Evolutionary conservation across 768 basidiomycete genomes (phyloP).

Genomic region (Coprinopsis cinerea): DNA sequence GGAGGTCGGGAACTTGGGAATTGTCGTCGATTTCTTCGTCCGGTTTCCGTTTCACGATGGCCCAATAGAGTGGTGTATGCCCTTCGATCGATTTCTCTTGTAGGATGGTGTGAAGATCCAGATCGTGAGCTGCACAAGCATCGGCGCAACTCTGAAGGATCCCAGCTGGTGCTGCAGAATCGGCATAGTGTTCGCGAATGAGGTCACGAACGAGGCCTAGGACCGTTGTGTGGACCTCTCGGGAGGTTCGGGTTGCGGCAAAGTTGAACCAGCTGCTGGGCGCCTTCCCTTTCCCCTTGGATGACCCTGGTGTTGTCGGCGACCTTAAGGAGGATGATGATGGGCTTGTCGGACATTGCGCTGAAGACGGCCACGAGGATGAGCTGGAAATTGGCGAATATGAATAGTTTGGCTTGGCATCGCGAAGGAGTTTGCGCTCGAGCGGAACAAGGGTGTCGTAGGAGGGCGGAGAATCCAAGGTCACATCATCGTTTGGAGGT

Average conservation of each 20-base stretch:
- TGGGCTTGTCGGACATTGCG: background rate
- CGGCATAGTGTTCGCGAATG: slow-evolving; percentile 32
- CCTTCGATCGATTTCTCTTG: slow-evolving; percentile 61
- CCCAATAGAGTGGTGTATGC: slow-evolving; percentile 70
- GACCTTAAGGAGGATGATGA: slow-evolving; percentile 8
- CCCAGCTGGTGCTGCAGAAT: slow-evolving; percentile 26
- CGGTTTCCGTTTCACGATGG: slow-evolving; percentile 52
- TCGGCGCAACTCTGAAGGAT: slow-evolving; percentile 61
- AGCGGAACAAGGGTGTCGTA: slow-evolving; percentile 3
- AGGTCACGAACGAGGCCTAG: slow-evolving; percentile 51
- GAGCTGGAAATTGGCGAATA: slow-evolving; percentile 3
- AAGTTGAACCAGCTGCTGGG: slow-evolving; percentile 32
- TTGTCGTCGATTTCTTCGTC: slow-evolving; percentile 27
- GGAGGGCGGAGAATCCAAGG: slow-evolving; percentile 3
- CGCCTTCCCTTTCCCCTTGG: slow-evolving; percentile 28
- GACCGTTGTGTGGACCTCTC: slow-evolving; percentile 50
- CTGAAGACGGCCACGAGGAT: slow-evolving; percentile 10
- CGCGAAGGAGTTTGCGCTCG: background rate
- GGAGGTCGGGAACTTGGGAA: slow-evolving; percentile 32
- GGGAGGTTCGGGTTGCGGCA: slow-evolving; percentile 27
- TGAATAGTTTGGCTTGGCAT: background rate
- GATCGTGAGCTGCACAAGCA: slow-evolving; percentile 43
- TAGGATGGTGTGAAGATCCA: slow-evolving; percentile 49
- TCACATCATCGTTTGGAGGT: background rate
- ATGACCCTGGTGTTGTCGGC: slow-evolving; percentile 9